Evolutionary conservation across 1,139 yeast genomes (phyloP).

Genomic region (Geotrichum australiense): DNA sequence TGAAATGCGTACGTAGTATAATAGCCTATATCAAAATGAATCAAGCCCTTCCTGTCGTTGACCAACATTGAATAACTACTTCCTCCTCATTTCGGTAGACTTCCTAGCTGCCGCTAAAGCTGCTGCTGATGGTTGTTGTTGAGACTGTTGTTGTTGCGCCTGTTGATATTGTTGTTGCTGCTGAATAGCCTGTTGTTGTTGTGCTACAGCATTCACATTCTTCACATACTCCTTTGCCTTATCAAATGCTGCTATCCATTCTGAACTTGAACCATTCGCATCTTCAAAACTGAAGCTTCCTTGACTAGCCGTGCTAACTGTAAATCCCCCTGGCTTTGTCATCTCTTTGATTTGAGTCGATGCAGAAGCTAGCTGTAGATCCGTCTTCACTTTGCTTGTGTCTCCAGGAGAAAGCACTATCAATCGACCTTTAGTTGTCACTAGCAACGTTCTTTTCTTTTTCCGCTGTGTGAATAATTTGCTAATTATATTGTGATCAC

Average conservation of each 20-base stretch:
- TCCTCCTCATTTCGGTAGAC: conserved; percentile 1
- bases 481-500: conserved; percentile 27
- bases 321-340: conserved; percentile 27
- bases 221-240: conserved; percentile 27
- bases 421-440: conserved; percentile 35
- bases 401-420: conserved; percentile 19
- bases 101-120: conserved; percentile 33
- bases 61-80: too few species aligned
- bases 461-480: conserved; percentile 29
- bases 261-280: conserved; percentile 26
- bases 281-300: conserved; percentile 31
- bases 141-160: conserved; percentile 18
- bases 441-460: conserved; percentile 30
- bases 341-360: conserved; percentile 32
- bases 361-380: conserved; percentile 32
- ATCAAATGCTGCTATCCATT: conserved; percentile 33
- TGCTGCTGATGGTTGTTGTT: conserved; percentile 29
- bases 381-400: conserved; percentile 18
- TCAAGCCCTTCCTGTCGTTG: too few species aligned
- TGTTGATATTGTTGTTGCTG: neutral
- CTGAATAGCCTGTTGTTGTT: neutral
- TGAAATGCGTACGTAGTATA: too few species aligned
- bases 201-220: conserved; percentile 12
- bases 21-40: too few species aligned
- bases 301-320: conserved; percentile 22